Evolutionary conservation across 106 monocot species (phyloP), one percentile per base, ranked within the genome.

Genomic region (Phalaenopsis aphrodite): DNA sequence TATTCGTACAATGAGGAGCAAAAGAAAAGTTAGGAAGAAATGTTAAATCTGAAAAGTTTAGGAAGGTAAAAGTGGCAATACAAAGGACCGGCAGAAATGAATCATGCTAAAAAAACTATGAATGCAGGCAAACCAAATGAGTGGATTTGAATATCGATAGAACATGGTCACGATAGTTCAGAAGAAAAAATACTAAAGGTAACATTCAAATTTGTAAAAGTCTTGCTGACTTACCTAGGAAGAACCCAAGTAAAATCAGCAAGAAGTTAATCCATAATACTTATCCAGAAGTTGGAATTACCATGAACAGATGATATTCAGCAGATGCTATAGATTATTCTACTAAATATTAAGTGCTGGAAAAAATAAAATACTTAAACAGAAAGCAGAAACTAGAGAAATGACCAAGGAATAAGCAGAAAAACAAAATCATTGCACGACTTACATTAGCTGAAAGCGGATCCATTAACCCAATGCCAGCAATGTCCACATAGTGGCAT

Each of bases 401-500:
- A 39, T 69, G 69, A 69, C 14, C 69, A 36, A 10, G 38, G 14
- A 11, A 38, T 39, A 69, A 39, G 38, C 38, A 38, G 69, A 11
- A 8, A 24, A 4, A 12, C 6, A 64, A 38, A 23, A 45, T 41
- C 2, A 47, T 56, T 21, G 38, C 69, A 69, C 18, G 75, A 55
- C 89, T 92, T 89, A 94, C 97, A 90, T 94, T 89, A 78, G 92
- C 87, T 80, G 94, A 89, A 75, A 98, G 90, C 56, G 94, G 94
- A 80, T 98, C 86, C 56, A 88, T 79, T 79, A 98, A 85, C 69
- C 94, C 89, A 79, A 92, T 79, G 36, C 97, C 97, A 90, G 94
- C 97, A 87, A 94, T 87, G 82, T 98, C 97, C 75, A 94, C 52
- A 79, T 86, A 94, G 85, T 98, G 97, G 64, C 94, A 89, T 37